These are phyloP conservation scores for Xylaria longipes DNA, from an alignment of 495 filamentous ascomycete species.

Conservation along the genomic window DNA sequence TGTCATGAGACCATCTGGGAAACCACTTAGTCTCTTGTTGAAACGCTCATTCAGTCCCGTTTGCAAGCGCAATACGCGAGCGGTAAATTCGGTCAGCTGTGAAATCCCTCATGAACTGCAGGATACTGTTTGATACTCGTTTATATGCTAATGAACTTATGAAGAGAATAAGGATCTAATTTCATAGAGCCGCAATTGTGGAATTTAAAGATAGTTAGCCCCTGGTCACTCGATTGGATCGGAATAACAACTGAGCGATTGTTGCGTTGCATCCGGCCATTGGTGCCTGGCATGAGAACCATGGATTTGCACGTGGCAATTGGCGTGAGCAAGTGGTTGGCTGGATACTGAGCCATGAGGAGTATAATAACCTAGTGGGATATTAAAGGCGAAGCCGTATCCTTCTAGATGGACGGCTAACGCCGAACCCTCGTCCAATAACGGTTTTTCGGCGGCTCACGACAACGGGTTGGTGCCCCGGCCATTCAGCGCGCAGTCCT, in stretches of 20 bases:
- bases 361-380: neutral
- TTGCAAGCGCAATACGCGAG: neutral
- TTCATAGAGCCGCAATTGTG: neutral
- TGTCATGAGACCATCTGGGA: constrained; percentile 8
- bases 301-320: constrained; percentile 12
- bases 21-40: neutral
- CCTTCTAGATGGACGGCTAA: neutral
- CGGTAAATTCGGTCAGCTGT: neutral
- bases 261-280: neutral
- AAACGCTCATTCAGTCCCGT: neutral
- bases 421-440: neutral
- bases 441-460: neutral
- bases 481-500: neutral
- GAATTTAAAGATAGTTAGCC: neutral
- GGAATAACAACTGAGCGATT: neutral
- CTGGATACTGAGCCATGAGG: neutral
- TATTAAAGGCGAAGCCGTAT: neutral
- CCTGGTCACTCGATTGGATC: neutral
- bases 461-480: neutral
- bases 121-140: neutral
- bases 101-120: neutral
- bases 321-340: neutral
- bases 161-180: neutral
- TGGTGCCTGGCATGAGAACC: neutral
- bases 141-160: neutral